Conservation (phyloP, 2,329 filamentous ascomycete species). For the Ceratocystiopsis brevicomis region DNA sequence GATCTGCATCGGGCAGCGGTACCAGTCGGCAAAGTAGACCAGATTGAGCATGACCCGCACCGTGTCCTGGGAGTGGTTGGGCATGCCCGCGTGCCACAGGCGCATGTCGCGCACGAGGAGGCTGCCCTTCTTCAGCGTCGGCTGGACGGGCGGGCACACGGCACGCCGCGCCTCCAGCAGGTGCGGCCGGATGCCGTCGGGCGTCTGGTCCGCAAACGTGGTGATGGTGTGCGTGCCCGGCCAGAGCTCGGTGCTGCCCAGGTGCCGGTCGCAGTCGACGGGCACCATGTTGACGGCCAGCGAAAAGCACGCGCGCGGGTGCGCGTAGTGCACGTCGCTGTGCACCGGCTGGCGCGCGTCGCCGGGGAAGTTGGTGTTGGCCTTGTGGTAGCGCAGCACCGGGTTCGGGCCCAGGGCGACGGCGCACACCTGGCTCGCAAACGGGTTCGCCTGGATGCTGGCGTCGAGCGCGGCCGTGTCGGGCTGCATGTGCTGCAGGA, state of each 20-base stretch:
- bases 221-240: slow-evolving; percentile 22
- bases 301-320: slow-evolving; percentile 23
- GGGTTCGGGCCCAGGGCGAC: background rate
- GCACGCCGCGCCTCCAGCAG: slow-evolving; percentile 15
- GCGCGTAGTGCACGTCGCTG: slow-evolving; percentile 19
- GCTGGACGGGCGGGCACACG: slow-evolving; percentile 19
- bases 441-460: slow-evolving; percentile 1
- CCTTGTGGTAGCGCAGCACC: background rate
- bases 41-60: slow-evolving; percentile 23
- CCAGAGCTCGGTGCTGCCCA: slow-evolving; percentile 33
- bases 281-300: slow-evolving; percentile 30
- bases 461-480: slow-evolving; percentile 2
- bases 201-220: slow-evolving; percentile 2
- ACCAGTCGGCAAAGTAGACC: slow-evolving; percentile 21
- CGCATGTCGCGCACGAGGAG: slow-evolving; percentile 26
- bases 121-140: slow-evolving; percentile 22
- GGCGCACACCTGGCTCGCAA: background rate
- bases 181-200: slow-evolving; percentile 4
- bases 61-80: slow-evolving; percentile 21
- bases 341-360: slow-evolving; percentile 20
- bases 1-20: slow-evolving; percentile 11
- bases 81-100: slow-evolving; percentile 30
- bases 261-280: slow-evolving; percentile 23
- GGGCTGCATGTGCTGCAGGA: slow-evolving; percentile 8
- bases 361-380: slow-evolving; percentile 4